Conservation (phyloP, 2,329 filamentous ascomycete genomes). For the Cladosporium sp. region DNA sequence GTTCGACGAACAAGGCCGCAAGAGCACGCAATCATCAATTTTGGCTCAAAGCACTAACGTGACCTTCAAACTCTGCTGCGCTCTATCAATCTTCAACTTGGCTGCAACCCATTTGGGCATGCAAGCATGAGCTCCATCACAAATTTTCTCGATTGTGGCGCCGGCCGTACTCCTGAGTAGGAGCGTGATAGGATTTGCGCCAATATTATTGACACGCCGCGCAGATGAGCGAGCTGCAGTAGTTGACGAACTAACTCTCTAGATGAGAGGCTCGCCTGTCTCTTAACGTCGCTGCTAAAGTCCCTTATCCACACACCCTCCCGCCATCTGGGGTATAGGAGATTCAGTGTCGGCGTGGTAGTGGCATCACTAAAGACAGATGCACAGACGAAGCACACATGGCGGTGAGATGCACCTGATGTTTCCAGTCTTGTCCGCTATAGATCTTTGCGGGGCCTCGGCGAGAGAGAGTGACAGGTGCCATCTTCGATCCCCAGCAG, state of each 20-base stretch:
- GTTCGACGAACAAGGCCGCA: not conserved
- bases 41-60: too few species aligned
- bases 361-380: conserved; percentile 8
- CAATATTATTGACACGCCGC: not conserved
- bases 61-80: not conserved
- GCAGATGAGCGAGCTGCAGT: conserved; percentile 5
- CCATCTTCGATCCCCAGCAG: conserved; percentile 3
- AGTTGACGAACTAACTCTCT: conserved; percentile 5
- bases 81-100: not conserved
- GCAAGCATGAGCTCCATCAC: not conserved
- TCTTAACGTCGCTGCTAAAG: too few species aligned
- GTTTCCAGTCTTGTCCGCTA: not conserved
- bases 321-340: conserved; percentile 10
- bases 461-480: not conserved
- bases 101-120: not conserved
- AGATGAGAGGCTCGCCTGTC: not conserved
- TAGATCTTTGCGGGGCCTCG: not conserved
- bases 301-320: not conserved
- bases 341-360: conserved; percentile 1
- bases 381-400: conserved; percentile 3
- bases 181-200: not conserved
- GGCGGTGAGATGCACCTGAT: conserved; percentile 5
- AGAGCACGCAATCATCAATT: conserved; percentile 6
- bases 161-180: conserved; percentile 3
- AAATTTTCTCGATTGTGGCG: not conserved